Evolutionary conservation across 176 grass and related monocot species (phyloP).

Genomic region (Triticum monococcum): DNA sequence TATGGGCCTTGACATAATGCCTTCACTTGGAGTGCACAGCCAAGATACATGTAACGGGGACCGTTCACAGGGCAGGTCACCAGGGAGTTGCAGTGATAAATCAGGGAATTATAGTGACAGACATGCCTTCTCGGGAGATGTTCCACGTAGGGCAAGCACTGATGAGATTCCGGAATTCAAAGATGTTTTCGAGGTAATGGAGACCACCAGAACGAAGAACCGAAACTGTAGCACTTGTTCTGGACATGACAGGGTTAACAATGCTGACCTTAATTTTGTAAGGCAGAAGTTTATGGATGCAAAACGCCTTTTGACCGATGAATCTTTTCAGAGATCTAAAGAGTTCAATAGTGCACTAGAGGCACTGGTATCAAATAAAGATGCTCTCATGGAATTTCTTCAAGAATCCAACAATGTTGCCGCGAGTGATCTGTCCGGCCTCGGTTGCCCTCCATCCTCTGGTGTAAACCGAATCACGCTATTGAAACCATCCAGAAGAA

Average conservation of each 20-base stretch:
- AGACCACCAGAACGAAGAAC: constrained; percentile 43
- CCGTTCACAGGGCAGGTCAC: neutral
- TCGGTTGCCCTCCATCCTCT: constrained; percentile 44
- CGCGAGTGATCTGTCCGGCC: constrained; percentile 35
- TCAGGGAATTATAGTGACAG: constrained; percentile 36
- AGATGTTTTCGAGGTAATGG: constrained; percentile 76
- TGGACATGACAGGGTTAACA: constrained; percentile 19
- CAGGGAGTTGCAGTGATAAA: constrained; percentile 39
- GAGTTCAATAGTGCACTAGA: constrained; percentile 60
- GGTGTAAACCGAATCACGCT: constrained; percentile 59
- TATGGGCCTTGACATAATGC: constrained; percentile 71
- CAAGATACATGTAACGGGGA: constrained; percentile 7
- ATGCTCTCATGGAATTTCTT: constrained; percentile 67
- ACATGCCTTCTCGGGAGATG: constrained; percentile 34
- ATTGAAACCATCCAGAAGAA: constrained; percentile 52
- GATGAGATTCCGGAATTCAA: constrained; percentile 65
- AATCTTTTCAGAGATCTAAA: constrained; percentile 45
- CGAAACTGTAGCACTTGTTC: constrained; percentile 26
- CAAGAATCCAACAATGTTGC: constrained; percentile 45
- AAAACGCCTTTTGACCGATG: constrained; percentile 52
- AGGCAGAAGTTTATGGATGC: constrained; percentile 70
- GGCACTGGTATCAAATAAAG: constrained; percentile 63
- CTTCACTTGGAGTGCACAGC: constrained; percentile 24
- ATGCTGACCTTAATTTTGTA: constrained; percentile 51
- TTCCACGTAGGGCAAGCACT: constrained; percentile 25